Conservation (phyloP, 208 protist species). For the Acanthamoeba culbertsoni region DNA sequence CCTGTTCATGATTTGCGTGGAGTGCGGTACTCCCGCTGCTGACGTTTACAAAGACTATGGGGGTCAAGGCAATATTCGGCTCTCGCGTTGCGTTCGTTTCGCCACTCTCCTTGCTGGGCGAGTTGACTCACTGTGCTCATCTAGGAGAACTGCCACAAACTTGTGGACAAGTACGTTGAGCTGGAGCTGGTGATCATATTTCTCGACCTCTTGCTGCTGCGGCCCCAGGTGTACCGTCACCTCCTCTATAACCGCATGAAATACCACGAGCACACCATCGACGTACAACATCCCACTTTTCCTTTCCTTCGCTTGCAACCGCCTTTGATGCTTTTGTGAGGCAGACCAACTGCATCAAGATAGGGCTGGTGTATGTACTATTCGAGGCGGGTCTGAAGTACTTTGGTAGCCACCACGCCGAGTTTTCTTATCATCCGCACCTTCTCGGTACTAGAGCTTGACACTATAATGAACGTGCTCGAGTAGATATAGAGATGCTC, state of each 20-base stretch:
- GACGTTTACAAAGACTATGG: slow-evolving; percentile 43
- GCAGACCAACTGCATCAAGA: neutral
- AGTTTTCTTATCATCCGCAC: neutral
- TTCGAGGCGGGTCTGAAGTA: neutral
- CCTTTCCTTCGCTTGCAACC: neutral
- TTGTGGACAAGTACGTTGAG: slow-evolving; percentile 66
- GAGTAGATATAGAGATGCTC: too few relatives aligned
- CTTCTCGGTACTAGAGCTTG: neutral
- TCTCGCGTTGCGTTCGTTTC: slow-evolving; percentile 20
- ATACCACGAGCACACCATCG: neutral
- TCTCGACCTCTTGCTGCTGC: slow-evolving; percentile 62
- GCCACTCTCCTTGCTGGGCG: neutral
- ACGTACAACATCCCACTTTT: neutral
- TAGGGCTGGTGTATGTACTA: neutral
- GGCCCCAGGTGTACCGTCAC: slow-evolving; percentile 62
- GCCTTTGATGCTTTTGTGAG: too few relatives aligned
- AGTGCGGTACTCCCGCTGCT: slow-evolving; percentile 45
- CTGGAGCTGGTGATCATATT: slow-evolving; percentile 57
- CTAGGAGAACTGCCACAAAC: neutral
- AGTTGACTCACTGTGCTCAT: neutral
- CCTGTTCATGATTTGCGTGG: slow-evolving; percentile 63
- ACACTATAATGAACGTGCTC: neutral
- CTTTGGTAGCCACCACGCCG: neutral
- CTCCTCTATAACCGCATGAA: slow-evolving; percentile 60
- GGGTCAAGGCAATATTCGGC: slow-evolving; percentile 44